phyloP scores from a whole-genome alignment of 2,329 filamentous ascomycete genomes.

The Xylariaceae sp. region DNA sequence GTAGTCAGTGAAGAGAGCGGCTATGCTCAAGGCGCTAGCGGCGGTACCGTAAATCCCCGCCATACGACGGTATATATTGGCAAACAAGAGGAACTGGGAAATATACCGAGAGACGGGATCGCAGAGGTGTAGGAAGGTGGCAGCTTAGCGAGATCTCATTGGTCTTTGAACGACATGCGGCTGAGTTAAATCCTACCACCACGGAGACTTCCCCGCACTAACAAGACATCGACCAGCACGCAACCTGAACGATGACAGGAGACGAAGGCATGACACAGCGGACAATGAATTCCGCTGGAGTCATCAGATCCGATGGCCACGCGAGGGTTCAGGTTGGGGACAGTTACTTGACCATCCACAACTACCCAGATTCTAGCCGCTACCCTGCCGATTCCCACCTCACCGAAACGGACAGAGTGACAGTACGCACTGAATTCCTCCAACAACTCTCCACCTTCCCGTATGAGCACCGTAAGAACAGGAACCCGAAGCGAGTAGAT shows the following conservation, averaged over 20 bases:
- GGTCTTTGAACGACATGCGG: neutral
- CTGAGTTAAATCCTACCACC: neutral
- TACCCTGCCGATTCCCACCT: neutral
- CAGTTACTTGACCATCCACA: slow-evolving; percentile 5
- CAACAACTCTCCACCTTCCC: slow-evolving; percentile 10
- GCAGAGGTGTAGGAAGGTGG: too few species aligned
- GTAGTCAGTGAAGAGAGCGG: too few species aligned
- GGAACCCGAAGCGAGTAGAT: slow-evolving; percentile 22
- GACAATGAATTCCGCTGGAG: slow-evolving; percentile 6
- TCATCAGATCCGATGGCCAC: slow-evolving; percentile 6
- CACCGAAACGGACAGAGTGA: neutral
- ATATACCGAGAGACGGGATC: too few species aligned
- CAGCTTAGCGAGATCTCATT: neutral
- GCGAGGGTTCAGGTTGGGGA: slow-evolving; percentile 5
- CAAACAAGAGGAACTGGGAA: too few species aligned
- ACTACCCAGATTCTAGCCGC: slow-evolving; percentile 7
- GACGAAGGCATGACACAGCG: neutral
- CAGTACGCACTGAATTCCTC: slow-evolving; percentile 8
- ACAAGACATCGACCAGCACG: neutral
- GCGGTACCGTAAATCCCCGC: too few species aligned
- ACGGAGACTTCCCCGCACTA: neutral
- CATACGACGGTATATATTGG: too few species aligned
- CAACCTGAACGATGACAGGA: neutral
- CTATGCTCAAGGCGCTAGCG: too few species aligned
- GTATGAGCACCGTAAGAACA: slow-evolving; percentile 29